Base-by-base conservation (phyloP, 1,284 basidiomycete species). In the Trichosporon asahii region DNA sequence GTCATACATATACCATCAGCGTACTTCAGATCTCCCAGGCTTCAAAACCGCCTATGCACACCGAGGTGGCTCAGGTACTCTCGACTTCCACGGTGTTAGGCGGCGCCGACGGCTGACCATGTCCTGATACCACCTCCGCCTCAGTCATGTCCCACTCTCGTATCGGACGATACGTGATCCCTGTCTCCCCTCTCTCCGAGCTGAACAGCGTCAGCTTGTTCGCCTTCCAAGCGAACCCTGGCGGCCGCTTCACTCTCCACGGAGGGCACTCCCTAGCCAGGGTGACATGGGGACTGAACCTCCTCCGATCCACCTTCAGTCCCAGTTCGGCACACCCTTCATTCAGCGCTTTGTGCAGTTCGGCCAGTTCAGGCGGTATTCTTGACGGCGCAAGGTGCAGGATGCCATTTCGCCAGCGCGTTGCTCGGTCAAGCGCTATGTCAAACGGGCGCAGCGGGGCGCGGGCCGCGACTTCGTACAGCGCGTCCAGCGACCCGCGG, bases 151-250 rank as follows among this genome's bases (percentile, higher is more conserved):
- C 27, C 66, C 66, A 67, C 40, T 67, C 37, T 5, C 4, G 27
- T 3, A 67, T 5, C 8, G 40, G 35, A 2, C 40, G 57, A 14
- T 67, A 67, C 18, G 29, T 15, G 29, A 67, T 8, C 5, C 25
- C 35, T 21, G n/a, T 27, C n/a, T 44, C 60, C 9, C 6, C 21
- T 2, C 27, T 21, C 61, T 64, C 66, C 2, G 66, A 64, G 29
- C 44, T 53, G 46, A 68, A 68, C 31, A 68, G 66, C 40, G 66
- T 67, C 2, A 68, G 23, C 15, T 18, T 40, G n/a, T 68, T 61
- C n/a, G 46, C 66, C 8, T 15, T 21, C 66, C 66, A 68, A 12
- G 8, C 1, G n/a, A 68, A 68, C 2, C n/a, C 3, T 29, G 61
- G 66, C 2, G 55, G 40, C 23, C n/a, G 35, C 55, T 25, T 18